Percentiles rank a stretch among this genome's conserved stretches.
These are phyloP conservation scores for Viridothelium virens DNA, from an alignment of 495 filamentous ascomycete genomes.

Conservation along the genomic window DNA sequence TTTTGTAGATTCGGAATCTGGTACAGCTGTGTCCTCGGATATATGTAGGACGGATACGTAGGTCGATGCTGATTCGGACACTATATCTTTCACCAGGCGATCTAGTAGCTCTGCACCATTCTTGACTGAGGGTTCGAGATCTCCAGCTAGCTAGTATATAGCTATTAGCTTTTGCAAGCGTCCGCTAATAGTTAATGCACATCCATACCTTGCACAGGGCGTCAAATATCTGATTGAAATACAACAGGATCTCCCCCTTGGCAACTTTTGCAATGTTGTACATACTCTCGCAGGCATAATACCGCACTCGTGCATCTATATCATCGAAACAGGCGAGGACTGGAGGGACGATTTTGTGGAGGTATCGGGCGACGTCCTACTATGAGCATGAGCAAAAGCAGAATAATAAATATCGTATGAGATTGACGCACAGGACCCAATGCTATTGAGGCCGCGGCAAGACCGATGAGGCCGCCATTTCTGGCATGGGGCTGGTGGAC, in stretches of 20 bases:
- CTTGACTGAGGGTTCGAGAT: conserved; percentile 94
- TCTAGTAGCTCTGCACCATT: conserved; percentile 97
- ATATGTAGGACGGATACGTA: conserved; percentile 81
- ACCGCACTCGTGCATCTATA: conserved; percentile 94
- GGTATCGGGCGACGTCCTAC: conserved; percentile 76
- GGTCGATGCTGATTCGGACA: conserved; percentile 89
- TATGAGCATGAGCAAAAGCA: conserved; percentile 26
- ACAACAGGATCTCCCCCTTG: conserved; percentile 90
- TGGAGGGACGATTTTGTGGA: conserved; percentile 88
- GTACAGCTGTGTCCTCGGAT: conserved; percentile 45
- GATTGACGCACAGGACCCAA: conserved; percentile 66
- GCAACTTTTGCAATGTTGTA: conserved; percentile 99
- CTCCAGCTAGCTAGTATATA: conserved; percentile 69
- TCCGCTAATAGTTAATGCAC: no score
- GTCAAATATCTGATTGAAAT: conserved; percentile 98
- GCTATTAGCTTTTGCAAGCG: neutral
- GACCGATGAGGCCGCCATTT: conserved; percentile 92
- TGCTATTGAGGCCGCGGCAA: conserved; percentile 94
- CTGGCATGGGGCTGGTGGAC: conserved; percentile 95
- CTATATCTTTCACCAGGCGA: conserved; percentile 94
- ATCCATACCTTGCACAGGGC: conserved; percentile 79
- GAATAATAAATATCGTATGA: neutral
- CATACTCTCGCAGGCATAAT: conserved; percentile 99
- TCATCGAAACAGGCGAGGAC: conserved; percentile 98
- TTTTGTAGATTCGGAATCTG: conserved; percentile 43